phyloP scores from a whole-genome alignment of 495 filamentous ascomycete genomes.

The Pseudoneurospora amorphoporcata region DNA sequence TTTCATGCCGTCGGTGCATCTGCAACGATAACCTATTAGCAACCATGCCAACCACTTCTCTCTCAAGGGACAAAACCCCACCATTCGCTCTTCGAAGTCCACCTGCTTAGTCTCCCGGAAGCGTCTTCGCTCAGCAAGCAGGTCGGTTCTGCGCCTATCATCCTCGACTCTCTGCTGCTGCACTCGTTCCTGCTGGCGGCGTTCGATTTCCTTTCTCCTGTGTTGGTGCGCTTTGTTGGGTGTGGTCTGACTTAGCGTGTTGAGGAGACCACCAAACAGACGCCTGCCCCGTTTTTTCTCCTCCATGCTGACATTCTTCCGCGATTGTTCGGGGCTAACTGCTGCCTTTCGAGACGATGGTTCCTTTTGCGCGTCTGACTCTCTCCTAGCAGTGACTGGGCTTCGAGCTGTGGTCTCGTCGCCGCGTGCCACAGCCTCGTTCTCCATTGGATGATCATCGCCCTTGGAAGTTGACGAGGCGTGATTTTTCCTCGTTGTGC shows the following conservation, averaged over 20 bases:
- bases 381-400: not conserved
- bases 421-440: not conserved
- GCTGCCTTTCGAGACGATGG: conserved; percentile 1
- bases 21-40: conserved; percentile 24
- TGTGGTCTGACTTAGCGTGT: conserved; percentile 73
- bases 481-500: not conserved
- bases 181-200: conserved; percentile 74
- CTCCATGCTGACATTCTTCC: conserved; percentile 47
- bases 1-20: conserved; percentile 72
- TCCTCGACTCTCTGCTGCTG: conserved; percentile 57
- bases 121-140: conserved; percentile 48
- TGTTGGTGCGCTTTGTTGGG: conserved; percentile 51
- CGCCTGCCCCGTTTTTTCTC: conserved; percentile 82
- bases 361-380: not conserved
- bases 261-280: conserved; percentile 81
- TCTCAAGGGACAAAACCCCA: conserved; percentile 30
- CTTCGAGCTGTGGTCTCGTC: not conserved
- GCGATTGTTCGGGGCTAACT: conserved; percentile 1
- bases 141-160: conserved; percentile 54
- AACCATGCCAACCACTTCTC: not conserved
- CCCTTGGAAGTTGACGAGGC: not conserved
- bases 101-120: conserved; percentile 59
- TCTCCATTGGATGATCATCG: not conserved
- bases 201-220: conserved; percentile 80
- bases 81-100: conserved; percentile 68